phyloP scores from a whole-genome alignment of 2,329 filamentous ascomycete species.

The Colletotrichum sp. region DNA sequence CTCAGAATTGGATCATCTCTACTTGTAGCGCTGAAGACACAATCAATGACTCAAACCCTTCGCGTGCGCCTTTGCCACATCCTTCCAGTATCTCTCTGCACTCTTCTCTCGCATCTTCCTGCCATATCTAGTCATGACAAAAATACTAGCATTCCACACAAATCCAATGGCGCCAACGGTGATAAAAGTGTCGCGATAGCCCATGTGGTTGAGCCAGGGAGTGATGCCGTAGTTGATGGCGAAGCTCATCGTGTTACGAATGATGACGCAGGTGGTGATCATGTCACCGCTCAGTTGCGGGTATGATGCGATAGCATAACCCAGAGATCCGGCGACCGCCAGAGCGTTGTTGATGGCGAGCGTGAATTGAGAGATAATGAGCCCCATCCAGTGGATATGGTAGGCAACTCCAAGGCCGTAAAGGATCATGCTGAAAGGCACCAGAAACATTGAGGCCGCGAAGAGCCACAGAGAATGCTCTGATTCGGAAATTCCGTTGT shows the following conservation, averaged over 20 bases:
- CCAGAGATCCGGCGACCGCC: conserved; percentile 28
- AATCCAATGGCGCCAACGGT: conserved; percentile 39
- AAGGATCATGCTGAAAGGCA: conserved; percentile 46
- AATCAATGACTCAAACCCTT: conserved; percentile 24
- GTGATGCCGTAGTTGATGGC: conserved; percentile 36
- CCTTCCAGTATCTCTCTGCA: conserved; percentile 39
- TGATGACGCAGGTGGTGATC: conserved; percentile 34
- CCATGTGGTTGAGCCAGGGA: conserved; percentile 35
- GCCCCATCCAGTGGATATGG: conserved; percentile 35
- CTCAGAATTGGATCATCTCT: not conserved
- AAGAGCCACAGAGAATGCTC: conserved; percentile 44
- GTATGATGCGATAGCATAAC: conserved; percentile 35
- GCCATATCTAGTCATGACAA: conserved; percentile 53
- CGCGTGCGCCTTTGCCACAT: conserved; percentile 32
- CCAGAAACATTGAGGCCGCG: conserved; percentile 32
- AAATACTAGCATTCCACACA: conserved; percentile 43
- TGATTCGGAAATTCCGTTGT: conserved; percentile 44
- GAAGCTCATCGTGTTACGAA: conserved; percentile 42
- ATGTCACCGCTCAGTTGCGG: conserved; percentile 31
- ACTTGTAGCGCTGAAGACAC: not conserved
- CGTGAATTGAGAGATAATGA: conserved; percentile 30
- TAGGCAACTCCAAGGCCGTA: conserved; percentile 40
- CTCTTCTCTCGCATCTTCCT: conserved; percentile 44
- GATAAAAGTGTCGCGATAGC: conserved; percentile 41
- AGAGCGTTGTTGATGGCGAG: conserved; percentile 32